Evolutionary conservation across 352 stramenopile species (phyloP), one percentile per base, ranked within the genome.

Genomic region (Elongisporangium prolatum): DNA sequence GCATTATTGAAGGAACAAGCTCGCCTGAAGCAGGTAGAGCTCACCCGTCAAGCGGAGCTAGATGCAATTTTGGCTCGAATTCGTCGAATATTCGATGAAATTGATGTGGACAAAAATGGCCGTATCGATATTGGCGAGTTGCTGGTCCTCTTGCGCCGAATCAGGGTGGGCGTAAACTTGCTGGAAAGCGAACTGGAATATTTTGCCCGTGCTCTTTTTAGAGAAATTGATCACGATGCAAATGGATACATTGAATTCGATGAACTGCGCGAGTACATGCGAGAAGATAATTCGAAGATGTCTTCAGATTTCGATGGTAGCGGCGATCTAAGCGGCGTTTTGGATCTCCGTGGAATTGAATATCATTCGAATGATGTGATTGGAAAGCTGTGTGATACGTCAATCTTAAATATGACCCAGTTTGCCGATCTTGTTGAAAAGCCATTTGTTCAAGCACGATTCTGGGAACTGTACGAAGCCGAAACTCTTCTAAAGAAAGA

Each of bases 211-310:
- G 73, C 77, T 21, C 50, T 91, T n/a, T 89, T 89, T 50, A 82
- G 87, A 38, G 90, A 97, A 55, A 98, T 98, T 59, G 93, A 98
- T 62, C 93, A 95, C 57, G 89, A 98, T 60, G 81, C 76, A 6
- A 91, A 82, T 18, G 92, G 95, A 0, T 86, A 85, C 51, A 88
- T 98, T 22, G 94, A 98, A 65, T 98, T 98, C 63, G 90, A 98
- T 28, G 94, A 98, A 61, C 95, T 98, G 52, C 72, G 97, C 20
- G 84, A 88, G 17, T 91, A 73, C 59, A 71, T 84, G 52, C 72
- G 71, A 7, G 77, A 84, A 64, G 76, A 86, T 11, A 34, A 56
- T 9, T 53, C 61, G 24, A 51, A 20, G 5, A 56, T 21, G 14
- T 64, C 66, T 3, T 53, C 66, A 50, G 69, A 84, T 24, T 68